Evolutionary conservation across 371 early-diverging fungal species (phyloP).

Genomic region (Mucor mucedo): DNA sequence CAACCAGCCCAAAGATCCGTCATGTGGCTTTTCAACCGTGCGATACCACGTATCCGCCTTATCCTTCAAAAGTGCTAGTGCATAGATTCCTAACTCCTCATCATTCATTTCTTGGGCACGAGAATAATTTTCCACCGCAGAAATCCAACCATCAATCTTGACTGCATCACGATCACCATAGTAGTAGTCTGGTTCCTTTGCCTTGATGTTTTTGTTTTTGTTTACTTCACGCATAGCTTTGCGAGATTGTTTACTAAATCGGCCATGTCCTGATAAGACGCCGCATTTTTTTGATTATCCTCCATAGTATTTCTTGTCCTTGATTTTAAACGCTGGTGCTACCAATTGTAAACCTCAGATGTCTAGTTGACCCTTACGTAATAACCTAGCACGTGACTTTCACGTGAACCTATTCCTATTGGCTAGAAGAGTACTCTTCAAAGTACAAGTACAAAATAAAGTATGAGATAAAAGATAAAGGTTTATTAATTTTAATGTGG

Average conservation of each 20-base stretch:
- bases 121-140: constrained; percentile 1
- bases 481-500: too few species aligned
- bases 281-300: too few species aligned
- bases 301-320: too few species aligned
- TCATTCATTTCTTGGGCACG: not conserved
- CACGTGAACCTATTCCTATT: too few species aligned
- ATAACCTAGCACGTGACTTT: too few species aligned
- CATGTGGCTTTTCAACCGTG: not conserved
- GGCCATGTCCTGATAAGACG: too few species aligned
- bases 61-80: not conserved
- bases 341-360: not conserved
- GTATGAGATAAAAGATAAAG: too few species aligned
- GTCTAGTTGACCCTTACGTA: not conserved
- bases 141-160: constrained; percentile 9
- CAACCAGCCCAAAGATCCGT: not conserved
- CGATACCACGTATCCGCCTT: constrained; percentile 10
- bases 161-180: constrained; percentile 7
- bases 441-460: too few species aligned
- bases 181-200: not conserved
- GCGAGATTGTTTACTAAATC: too few species aligned
- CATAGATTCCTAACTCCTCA: not conserved
- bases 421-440: too few species aligned
- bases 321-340: not conserved
- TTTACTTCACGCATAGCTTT: too few species aligned
- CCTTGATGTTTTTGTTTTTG: not conserved